Percentiles rank a stretch among this genome's conserved stretches.
phyloP scores from a whole-genome alignment of 192 early-diverging fungal genomes.

The Coemansia sp. region DNA sequence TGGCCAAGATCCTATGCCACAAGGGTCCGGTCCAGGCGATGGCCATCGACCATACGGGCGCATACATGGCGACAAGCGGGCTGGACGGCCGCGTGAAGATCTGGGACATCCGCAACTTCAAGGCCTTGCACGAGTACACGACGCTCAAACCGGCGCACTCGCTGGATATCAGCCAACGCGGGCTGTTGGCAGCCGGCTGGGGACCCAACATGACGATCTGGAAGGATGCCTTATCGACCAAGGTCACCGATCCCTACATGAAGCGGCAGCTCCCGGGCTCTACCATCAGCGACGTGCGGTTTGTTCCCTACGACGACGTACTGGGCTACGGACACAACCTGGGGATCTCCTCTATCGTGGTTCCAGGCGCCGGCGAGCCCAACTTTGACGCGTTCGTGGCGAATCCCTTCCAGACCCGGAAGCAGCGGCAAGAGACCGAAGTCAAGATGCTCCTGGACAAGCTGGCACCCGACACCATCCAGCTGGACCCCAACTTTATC shows the following conservation, averaged over 20 bases:
- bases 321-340: conserved; percentile 77
- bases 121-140: conserved; percentile 74
- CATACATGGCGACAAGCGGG: conserved; percentile 90
- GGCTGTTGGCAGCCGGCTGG: conserved; percentile 78
- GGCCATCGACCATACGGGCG: conserved; percentile 74
- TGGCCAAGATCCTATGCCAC: conserved; percentile 96
- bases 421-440: conserved; percentile 85
- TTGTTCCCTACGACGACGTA: conserved; percentile 97
- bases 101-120: conserved; percentile 90
- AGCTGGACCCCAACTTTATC: conserved; percentile 76
- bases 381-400: conserved; percentile 92
- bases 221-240: conserved; percentile 76
- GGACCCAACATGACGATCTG: conserved; percentile 80
- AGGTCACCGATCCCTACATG: conserved; percentile 86
- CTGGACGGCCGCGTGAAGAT: conserved; percentile 86
- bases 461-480: conserved; percentile 91
- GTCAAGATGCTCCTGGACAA: conserved; percentile 88
- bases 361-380: conserved; percentile 94
- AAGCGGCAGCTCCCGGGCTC: conserved; percentile 63
- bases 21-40: conserved; percentile 78
- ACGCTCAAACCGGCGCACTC: conserved; percentile 74
- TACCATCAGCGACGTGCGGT: conserved; percentile 57
- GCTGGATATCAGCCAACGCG: conserved; percentile 80
- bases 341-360: conserved; percentile 76
- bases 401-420: conserved; percentile 89